These are phyloP conservation scores for Apocynum venetum DNA, from an alignment of 257 asterid species.

Conservation along the genomic window DNA sequence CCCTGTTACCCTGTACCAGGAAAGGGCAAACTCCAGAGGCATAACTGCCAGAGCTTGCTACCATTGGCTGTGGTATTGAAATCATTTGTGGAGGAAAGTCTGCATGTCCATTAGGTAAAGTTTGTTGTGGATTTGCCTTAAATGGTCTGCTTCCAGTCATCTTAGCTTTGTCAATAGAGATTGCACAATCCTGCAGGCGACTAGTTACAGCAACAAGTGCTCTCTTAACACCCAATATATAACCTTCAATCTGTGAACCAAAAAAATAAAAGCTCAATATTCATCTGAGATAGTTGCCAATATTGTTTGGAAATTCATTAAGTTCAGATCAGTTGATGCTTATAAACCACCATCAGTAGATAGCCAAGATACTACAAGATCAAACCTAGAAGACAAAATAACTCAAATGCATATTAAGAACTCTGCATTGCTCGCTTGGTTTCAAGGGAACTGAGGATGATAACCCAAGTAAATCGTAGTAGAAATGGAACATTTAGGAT, in stretches of 20 bases:
- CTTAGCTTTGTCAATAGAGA: constrained; percentile 31
- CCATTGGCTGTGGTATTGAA: constrained; percentile 32
- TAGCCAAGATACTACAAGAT: neutral
- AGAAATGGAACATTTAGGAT: too few species aligned
- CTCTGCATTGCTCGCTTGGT: neutral
- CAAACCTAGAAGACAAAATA: neutral
- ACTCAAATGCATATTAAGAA: too few species aligned
- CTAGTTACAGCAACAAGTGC: constrained; percentile 58
- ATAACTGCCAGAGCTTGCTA: constrained; percentile 33
- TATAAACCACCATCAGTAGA: neutral
- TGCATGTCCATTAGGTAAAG: constrained; percentile 24
- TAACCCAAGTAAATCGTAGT: too few species aligned
- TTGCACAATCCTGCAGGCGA: constrained; percentile 61
- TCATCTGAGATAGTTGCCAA: neutral
- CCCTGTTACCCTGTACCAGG: constrained; percentile 28
- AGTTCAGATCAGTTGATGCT: neutral
- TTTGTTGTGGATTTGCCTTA: constrained; percentile 24
- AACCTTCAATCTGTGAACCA: constrained; percentile 3
- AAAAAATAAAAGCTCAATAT: neutral
- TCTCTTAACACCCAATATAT: constrained; percentile 51
- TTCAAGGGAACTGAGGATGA: neutral
- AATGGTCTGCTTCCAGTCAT: constrained; percentile 24
- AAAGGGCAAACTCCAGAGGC: constrained; percentile 23
- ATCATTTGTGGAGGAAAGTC: constrained; percentile 37
- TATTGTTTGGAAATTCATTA: neutral